Conservation (phyloP, 805 yeast species). For the Metschnikowia lochheadii region DNA sequence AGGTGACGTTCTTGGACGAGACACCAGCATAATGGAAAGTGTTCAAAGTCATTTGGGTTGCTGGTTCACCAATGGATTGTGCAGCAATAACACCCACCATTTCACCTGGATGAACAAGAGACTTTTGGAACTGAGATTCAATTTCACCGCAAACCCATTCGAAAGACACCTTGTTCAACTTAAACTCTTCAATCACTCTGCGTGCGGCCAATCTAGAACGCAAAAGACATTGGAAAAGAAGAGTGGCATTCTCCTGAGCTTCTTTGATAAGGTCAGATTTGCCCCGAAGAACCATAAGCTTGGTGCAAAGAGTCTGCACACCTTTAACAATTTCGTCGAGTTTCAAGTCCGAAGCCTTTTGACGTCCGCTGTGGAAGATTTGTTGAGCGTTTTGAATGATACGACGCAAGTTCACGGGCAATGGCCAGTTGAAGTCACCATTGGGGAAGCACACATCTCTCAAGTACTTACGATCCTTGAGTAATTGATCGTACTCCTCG, state of each 20-base stretch:
- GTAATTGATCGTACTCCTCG: conserved; percentile 75
- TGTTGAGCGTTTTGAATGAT: conserved; percentile 96
- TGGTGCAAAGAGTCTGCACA: conserved; percentile 64
- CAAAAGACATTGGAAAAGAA: conserved; percentile 83
- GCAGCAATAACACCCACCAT: conserved; percentile 98
- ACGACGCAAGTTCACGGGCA: conserved; percentile 96
- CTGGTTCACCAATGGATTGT: conserved; percentile 98
- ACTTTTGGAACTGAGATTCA: conserved; percentile 87
- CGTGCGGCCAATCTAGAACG: conserved; percentile 90
- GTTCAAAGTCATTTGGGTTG: conserved; percentile 94
- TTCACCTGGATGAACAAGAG: conserved; percentile 94
- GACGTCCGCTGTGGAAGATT: conserved; percentile 88
- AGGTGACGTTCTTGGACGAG: conserved; percentile 96
- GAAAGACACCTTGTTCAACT: conserved; percentile 78
- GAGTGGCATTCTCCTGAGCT: conserved; percentile 90
- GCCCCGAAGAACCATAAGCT: conserved; percentile 79
- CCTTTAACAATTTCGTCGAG: conserved; percentile 73
- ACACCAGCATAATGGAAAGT: conserved; percentile 99
- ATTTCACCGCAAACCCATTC: conserved; percentile 96
- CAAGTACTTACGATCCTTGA: conserved; percentile 71
- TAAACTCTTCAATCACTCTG: conserved; percentile 87
- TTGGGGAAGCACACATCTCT: conserved; percentile 79
- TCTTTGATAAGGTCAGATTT: conserved; percentile 65
- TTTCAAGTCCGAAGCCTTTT: conserved; percentile 85
- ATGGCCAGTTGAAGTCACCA: conserved; percentile 96